Percentiles rank a stretch among this genome's conserved stretches.
Evolutionary conservation across 371 early-diverging fungal species (phyloP).

Genomic region (Capillidium heterosporum): DNA sequence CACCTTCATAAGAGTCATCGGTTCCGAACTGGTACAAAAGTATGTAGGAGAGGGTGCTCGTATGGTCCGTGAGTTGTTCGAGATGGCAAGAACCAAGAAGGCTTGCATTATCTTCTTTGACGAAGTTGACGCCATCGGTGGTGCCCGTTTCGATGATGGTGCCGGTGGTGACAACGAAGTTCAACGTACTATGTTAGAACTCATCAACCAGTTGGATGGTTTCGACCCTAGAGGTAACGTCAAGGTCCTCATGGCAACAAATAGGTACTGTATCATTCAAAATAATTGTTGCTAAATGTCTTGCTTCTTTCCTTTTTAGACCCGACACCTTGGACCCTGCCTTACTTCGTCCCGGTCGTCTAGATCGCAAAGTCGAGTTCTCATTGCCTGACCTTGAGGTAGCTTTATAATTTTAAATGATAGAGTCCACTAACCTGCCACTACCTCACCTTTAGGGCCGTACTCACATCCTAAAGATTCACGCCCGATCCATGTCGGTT

Average conservation of each 20-base stretch:
- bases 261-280: slow-evolving; percentile 25
- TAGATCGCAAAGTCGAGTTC: slow-evolving; percentile 99
- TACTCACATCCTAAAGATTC: slow-evolving; percentile 97
- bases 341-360: slow-evolving; percentile 95
- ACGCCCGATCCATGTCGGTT: slow-evolving; percentile 97
- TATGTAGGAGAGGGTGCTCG: slow-evolving; percentile 99
- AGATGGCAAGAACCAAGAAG: slow-evolving; percentile 97
- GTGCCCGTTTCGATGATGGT: slow-evolving; percentile 95
- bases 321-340: slow-evolving; percentile 99
- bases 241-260: slow-evolving; percentile 98
- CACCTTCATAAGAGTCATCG: slow-evolving; percentile 99
- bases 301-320: slow-evolving; percentile 20
- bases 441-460: slow-evolving; percentile 42
- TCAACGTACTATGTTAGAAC: slow-evolving; percentile 98
- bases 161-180: slow-evolving; percentile 99
- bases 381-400: slow-evolving; percentile 85
- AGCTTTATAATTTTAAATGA: slow-evolving; percentile 14
- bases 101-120: slow-evolving; percentile 99
- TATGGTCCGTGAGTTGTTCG: slow-evolving; percentile 99
- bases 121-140: slow-evolving; percentile 99
- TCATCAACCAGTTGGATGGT: slow-evolving; percentile 99
- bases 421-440: not conserved
- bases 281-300: not conserved
- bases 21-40: slow-evolving; percentile 99
- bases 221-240: slow-evolving; percentile 99